Percentiles rank a stretch among this genome's conserved stretches.
Conservation (phyloP, 2,329 filamentous ascomycete genomes). For the Aspergillus floridensis region DNA sequence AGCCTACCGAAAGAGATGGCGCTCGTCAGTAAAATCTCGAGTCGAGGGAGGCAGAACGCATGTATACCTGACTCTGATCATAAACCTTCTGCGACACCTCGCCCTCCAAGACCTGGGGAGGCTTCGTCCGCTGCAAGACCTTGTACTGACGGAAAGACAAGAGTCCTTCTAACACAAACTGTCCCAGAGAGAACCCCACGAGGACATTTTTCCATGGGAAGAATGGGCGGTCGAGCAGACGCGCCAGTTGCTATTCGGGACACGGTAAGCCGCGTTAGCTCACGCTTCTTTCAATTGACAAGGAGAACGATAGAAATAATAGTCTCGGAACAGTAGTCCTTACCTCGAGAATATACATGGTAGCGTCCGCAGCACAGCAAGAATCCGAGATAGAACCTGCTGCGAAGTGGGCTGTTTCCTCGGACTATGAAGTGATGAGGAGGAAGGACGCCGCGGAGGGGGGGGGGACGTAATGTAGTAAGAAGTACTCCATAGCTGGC, state of each 20-base stretch:
- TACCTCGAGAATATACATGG: conserved; percentile 40
- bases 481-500: neutral
- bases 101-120: conserved; percentile 81
- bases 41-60: neutral
- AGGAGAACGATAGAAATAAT: neutral
- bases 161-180: conserved; percentile 87
- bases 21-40: neutral
- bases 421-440: neutral
- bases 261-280: conserved; percentile 17
- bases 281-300: neutral
- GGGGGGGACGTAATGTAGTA: neutral
- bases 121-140: conserved; percentile 73
- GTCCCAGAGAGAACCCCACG: conserved; percentile 86
- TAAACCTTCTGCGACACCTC: conserved; percentile 88
- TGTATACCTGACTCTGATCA: conserved; percentile 77
- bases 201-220: conserved; percentile 99
- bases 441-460: neutral
- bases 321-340: neutral
- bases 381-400: conserved; percentile 9
- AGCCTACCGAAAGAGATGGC: conserved; percentile 50
- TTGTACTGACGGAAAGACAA: conserved; percentile 87
- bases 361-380: conserved; percentile 20
- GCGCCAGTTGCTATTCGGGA: conserved; percentile 62
- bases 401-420: conserved; percentile 12
- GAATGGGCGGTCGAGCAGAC: conserved; percentile 81